Evolutionary conservation across 2,329 filamentous ascomycete genomes (phyloP), one percentile per base, ranked within the genome.

Genomic region (Ceratocystis huliohia): DNA sequence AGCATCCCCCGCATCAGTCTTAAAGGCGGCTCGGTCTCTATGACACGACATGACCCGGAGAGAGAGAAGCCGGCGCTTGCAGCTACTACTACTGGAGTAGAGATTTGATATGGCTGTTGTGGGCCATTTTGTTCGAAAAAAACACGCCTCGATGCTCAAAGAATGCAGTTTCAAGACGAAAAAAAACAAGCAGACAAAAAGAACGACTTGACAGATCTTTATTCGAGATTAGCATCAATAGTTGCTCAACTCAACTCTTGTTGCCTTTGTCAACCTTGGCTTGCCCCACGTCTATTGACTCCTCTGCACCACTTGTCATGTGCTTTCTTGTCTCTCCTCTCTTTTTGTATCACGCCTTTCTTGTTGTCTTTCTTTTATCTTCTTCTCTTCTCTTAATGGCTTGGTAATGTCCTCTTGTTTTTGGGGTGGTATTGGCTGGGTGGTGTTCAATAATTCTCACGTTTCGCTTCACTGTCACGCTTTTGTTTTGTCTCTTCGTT

Each of bases 1-100:
- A 91, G 73, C 89, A 90, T 78, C 87, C 89, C 72, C 88, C 89
- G 70, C 89, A 92, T 76, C 88, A 89, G 77, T 86, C 88, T 77
- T 91, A 80, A 79, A 41, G 13, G 25, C 53, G n/a, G 17, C 30
- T n/a, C 20, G 17, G 25, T 5, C 2, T n/a, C 30, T 30, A 5
- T 17, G 28, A 15, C 37, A 41, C 4, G 37, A 41, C 37, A 15
- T 41, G 37, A 10, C 37, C 13, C 37, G 15, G 37, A 22, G 46
- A 53, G 8, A 53, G 48, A 13, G 22, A 53, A 53, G 8, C 5
- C 17, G 48, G 48, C 48, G 48, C 7, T 28, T 22, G 48, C 48
- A 25, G 48, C 17, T 53, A n/a, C 48, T 25, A 41, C 37, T 41
- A 41, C 37, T 41, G 37, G 37, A 41, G 37, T 15, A 22, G 48